Conservation (phyloP, 2,329 filamentous ascomycete species). For the Didymella lethalis region DNA sequence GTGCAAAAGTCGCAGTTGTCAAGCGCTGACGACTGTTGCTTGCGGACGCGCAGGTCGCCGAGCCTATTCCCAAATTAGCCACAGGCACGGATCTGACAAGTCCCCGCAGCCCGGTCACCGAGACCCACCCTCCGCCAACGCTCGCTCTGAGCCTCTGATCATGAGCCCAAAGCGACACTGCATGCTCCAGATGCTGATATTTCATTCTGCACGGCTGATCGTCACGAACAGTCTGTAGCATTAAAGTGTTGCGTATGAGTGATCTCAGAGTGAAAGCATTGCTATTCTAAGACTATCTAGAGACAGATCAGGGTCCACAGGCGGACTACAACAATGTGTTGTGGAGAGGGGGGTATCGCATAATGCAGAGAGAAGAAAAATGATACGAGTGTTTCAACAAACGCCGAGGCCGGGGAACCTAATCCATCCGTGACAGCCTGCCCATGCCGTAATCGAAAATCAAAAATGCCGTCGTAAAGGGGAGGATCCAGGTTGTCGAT, state of each 20-base stretch:
- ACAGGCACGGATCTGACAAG: conserved; percentile 28
- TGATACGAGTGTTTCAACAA: conserved; percentile 19
- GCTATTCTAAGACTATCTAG: conserved; percentile 20
- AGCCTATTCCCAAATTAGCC: conserved; percentile 37
- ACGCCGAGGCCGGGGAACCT: conserved; percentile 26
- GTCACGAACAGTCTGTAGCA: neutral
- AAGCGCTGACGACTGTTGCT: conserved; percentile 25
- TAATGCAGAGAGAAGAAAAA: conserved; percentile 27
- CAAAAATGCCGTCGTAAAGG: conserved; percentile 41
- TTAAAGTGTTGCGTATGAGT: neutral
- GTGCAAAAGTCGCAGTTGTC: conserved; percentile 25
- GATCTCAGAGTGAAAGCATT: conserved; percentile 6
- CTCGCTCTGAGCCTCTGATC: neutral
- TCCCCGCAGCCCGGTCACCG: conserved; percentile 22
- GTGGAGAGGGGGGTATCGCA: conserved; percentile 30
- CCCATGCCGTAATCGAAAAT: conserved; percentile 30
- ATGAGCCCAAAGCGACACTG: neutral
- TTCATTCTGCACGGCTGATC: neutral
- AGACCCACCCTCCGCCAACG: conserved; percentile 27
- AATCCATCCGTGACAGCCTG: conserved; percentile 23
- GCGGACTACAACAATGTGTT: conserved; percentile 28
- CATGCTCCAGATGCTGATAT: neutral
- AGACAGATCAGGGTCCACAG: conserved; percentile 17
- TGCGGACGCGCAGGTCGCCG: conserved; percentile 20
- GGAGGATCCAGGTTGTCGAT: conserved; percentile 9